phyloP scores from a whole-genome alignment of 148 eudicot genomes.

The Cornus florida region DNA sequence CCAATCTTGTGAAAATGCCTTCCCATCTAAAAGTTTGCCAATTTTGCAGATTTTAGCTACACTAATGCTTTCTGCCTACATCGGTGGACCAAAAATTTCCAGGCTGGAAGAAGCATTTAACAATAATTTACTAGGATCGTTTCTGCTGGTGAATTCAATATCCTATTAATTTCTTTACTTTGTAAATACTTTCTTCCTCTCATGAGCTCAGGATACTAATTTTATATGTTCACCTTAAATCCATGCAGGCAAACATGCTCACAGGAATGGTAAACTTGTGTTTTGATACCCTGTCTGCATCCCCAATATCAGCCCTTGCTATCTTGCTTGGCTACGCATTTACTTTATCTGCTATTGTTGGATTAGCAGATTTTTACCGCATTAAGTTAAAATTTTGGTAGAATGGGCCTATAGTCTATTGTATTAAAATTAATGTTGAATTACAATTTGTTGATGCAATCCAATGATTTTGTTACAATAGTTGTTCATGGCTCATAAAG shows the following conservation, averaged over 20 bases:
- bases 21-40: constrained; percentile 6
- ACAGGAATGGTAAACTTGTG: constrained; percentile 88
- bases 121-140: constrained; percentile 64
- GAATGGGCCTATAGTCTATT: neutral
- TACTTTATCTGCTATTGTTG: constrained; percentile 43
- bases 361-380: constrained; percentile 48
- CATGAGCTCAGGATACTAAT: neutral
- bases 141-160: constrained; percentile 61
- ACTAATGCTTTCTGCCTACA: constrained; percentile 54
- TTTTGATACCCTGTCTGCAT: constrained; percentile 60
- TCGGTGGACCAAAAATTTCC: constrained; percentile 57
- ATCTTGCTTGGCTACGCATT: constrained; percentile 59
- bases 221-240: neutral
- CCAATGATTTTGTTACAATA: neutral
- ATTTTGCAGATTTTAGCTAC: constrained; percentile 57
- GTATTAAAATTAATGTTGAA: neutral
- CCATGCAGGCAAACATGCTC: constrained; percentile 81
- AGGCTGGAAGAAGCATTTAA: constrained; percentile 68
- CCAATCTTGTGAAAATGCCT: neutral
- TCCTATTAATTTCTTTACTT: neutral
- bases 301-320: constrained; percentile 50
- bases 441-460: neutral
- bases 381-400: constrained; percentile 79
- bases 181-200: constrained; percentile 6
- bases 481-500: neutral